Conservation (phyloP, 352 stramenopile species). For the Globisporangium radiosum region DNA sequence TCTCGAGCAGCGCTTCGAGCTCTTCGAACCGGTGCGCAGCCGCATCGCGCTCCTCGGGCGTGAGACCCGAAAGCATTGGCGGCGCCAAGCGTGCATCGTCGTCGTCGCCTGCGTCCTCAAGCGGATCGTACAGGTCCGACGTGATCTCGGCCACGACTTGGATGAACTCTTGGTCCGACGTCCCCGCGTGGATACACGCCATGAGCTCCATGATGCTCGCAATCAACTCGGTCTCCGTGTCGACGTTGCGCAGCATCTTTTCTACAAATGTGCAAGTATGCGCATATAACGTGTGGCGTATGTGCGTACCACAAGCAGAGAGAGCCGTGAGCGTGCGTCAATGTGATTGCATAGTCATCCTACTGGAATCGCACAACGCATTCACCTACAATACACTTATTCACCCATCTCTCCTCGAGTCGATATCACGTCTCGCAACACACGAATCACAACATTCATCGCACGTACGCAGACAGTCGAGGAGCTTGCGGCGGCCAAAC, state of each 20-base stretch:
- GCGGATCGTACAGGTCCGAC: constrained; percentile 67
- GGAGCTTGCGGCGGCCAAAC: constrained; percentile 62
- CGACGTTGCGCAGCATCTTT: constrained; percentile 47
- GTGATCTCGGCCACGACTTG: constrained; percentile 72
- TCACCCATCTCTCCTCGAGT: no score
- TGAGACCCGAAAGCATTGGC: constrained; percentile 22
- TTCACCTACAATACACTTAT: no score
- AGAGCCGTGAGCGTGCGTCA: no score
- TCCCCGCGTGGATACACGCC: constrained; percentile 64
- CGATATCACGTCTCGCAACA: no score
- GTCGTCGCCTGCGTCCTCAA: constrained; percentile 31
- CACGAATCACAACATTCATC: no score
- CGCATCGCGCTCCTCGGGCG: constrained; percentile 44
- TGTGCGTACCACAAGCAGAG: neutral
- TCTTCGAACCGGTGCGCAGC: constrained; percentile 58
- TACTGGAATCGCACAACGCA: neutral
- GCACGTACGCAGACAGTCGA: constrained; percentile 52
- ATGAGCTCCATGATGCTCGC: constrained; percentile 69
- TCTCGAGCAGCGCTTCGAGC: constrained; percentile 53
- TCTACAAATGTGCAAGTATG: constrained; percentile 20
- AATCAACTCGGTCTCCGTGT: constrained; percentile 54
- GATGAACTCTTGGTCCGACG: constrained; percentile 70
- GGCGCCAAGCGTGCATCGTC: constrained; percentile 14
- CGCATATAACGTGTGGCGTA: no score
- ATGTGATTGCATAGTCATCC: neutral